Evolutionary conservation across 139 green algal genomes (phyloP).

Genomic region (Chlorella ohadii): DNA sequence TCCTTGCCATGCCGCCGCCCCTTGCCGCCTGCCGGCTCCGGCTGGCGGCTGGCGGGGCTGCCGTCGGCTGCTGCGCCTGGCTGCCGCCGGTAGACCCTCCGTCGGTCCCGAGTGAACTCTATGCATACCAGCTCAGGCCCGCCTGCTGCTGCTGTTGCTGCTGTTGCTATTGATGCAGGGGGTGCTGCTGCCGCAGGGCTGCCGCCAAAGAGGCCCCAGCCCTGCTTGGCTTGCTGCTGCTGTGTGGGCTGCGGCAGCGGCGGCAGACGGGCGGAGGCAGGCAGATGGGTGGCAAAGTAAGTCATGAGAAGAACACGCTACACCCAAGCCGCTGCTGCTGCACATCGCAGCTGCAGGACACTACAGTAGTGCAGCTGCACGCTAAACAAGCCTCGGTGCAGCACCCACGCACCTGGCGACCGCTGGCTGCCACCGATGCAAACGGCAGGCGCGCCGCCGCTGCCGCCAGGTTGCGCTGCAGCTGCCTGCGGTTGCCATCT

Average conservation of each 20-base stretch:
- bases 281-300: too few relatives aligned
- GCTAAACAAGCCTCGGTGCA: too few relatives aligned
- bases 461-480: constrained; percentile 5
- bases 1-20: too few relatives aligned
- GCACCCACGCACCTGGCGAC: not conserved
- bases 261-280: too few relatives aligned
- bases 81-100: constrained; percentile 47
- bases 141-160: not conserved
- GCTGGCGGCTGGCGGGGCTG: not conserved
- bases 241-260: not conserved
- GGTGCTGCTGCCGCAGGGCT: not conserved
- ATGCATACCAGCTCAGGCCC: constrained; percentile 33
- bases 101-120: constrained; percentile 48
- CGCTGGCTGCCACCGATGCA: not conserved
- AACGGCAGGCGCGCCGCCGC: constrained; percentile 12
- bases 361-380: too few relatives aligned
- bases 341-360: not conserved
- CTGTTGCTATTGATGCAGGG: not conserved
- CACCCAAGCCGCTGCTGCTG: too few relatives aligned
- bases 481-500: constrained; percentile 9
- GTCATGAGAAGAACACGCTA: too few relatives aligned
- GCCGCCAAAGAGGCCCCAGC: not conserved
- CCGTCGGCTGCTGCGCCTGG: constrained; percentile 12
- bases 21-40: not conserved
- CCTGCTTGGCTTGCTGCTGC: too few relatives aligned